Conservation (phyloP, 179 eudicot species). For the Beta lomatogona region DNA sequence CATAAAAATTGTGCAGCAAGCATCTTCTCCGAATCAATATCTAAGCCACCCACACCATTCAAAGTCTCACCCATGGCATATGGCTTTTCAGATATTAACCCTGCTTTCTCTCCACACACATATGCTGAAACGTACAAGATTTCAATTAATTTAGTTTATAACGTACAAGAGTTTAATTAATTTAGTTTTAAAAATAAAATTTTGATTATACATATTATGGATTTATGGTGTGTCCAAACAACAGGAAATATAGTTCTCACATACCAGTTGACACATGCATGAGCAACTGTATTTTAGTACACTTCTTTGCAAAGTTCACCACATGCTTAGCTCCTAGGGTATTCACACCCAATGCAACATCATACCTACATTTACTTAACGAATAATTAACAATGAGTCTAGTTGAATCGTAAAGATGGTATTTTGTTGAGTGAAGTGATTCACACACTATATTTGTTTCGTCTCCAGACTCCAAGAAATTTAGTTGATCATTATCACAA, state of each 20-base stretch:
- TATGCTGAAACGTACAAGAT: conserved; percentile 31
- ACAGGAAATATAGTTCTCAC: neutral
- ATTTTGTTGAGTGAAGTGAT: no score
- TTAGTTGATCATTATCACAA: no score
- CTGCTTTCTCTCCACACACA: conserved; percentile 48
- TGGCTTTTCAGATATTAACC: conserved; percentile 39
- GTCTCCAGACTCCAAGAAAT: no score
- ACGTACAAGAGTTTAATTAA: no score
- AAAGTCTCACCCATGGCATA: conserved; percentile 38
- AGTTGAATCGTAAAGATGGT: no score
- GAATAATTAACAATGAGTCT: neutral
- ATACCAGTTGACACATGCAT: conserved; percentile 52
- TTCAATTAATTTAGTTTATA: no score
- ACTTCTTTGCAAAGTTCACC: conserved; percentile 38
- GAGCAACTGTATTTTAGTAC: conserved; percentile 37
- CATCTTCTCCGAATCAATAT: conserved; percentile 36
- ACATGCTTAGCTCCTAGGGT: conserved; percentile 41
- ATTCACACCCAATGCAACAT: conserved; percentile 40
- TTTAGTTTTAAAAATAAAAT: no score
- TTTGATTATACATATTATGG: no score
- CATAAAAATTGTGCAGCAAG: conserved; percentile 42
- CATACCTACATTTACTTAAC: conserved; percentile 30
- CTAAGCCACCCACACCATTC: conserved; percentile 36
- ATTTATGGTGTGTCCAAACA: neutral
- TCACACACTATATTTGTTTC: no score